Evolutionary conservation across 768 basidiomycete genomes (phyloP).

Genomic region (Auricularia cornea): DNA sequence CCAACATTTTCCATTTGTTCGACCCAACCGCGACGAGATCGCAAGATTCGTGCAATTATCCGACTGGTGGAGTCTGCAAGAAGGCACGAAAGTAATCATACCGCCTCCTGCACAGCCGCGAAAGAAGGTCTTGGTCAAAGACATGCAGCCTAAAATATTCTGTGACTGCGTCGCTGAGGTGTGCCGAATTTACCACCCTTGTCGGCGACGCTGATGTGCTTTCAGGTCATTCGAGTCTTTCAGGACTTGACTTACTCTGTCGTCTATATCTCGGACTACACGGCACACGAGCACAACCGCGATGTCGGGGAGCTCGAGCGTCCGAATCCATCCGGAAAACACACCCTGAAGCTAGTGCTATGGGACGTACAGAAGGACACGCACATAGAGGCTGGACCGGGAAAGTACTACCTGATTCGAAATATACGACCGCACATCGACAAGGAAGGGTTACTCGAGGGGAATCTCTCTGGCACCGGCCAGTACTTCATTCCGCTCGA

Average conservation of each 20-base stretch:
- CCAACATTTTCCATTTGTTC: slow-evolving; percentile 1
- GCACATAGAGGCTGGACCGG: background rate
- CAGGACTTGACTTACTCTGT: background rate
- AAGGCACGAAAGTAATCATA: background rate
- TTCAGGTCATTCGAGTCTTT: background rate
- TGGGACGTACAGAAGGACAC: background rate
- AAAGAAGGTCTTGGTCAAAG: background rate
- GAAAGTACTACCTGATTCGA: background rate
- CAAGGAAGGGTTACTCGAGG: background rate
- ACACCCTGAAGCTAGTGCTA: background rate
- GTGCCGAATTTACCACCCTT: background rate
- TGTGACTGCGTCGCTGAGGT: slow-evolving; percentile 9
- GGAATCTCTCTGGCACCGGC: background rate
- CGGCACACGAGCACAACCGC: background rate
- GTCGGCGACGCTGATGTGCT: background rate
- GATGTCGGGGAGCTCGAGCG: background rate
- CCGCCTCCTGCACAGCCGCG: background rate
- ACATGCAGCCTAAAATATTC: slow-evolving; percentile 2
- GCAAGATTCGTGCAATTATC: slow-evolving; percentile 4
- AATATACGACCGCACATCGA: background rate
- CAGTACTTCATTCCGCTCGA: background rate
- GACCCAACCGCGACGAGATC: slow-evolving; percentile 1
- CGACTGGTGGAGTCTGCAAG: slow-evolving; percentile 6
- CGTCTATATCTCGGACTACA: background rate
- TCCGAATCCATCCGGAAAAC: background rate